Conservation (phyloP, 2,329 filamentous ascomycete species). For the Chaetomium globosum region DNA sequence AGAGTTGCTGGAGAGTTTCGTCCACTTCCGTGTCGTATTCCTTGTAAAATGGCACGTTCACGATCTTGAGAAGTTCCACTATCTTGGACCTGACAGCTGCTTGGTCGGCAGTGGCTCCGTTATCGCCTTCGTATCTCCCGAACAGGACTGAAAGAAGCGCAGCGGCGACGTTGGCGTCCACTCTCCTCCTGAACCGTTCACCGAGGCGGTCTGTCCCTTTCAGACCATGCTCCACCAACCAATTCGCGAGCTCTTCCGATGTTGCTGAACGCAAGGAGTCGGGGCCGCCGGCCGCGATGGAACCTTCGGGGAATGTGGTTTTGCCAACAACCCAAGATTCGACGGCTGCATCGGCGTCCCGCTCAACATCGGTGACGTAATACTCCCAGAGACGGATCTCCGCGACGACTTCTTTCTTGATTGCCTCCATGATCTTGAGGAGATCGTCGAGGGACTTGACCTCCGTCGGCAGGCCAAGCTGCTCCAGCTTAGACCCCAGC, state of each 20-base stretch:
- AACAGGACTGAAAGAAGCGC: conserved; percentile 67
- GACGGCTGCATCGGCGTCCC: conserved; percentile 68
- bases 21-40: conserved; percentile 86
- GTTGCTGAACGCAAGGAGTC: conserved; percentile 52
- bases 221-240: conserved; percentile 70
- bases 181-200: conserved; percentile 71
- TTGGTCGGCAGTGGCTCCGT: conserved; percentile 52
- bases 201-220: conserved; percentile 73
- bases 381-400: conserved; percentile 88
- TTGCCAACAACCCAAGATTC: conserved; percentile 70
- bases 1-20: conserved; percentile 86
- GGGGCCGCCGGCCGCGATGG: conserved; percentile 44
- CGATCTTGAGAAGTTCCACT: conserved; percentile 70
- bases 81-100: conserved; percentile 58
- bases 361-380: conserved; percentile 80
- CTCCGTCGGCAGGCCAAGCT: conserved; percentile 73
- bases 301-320: conserved; percentile 56
- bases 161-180: conserved; percentile 71
- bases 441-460: conserved; percentile 73
- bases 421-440: conserved; percentile 76
- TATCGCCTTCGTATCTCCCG: conserved; percentile 65
- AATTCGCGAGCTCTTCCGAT: conserved; percentile 59
- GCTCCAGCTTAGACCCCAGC: conserved; percentile 72
- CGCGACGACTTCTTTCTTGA: conserved; percentile 78
- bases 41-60: conserved; percentile 86